A percentile compares a stretch with the other conserved stretches of the same genome.
Conservation (phyloP, 352 stramenopile genomes). For the Phytophthora foliorum region DNA sequence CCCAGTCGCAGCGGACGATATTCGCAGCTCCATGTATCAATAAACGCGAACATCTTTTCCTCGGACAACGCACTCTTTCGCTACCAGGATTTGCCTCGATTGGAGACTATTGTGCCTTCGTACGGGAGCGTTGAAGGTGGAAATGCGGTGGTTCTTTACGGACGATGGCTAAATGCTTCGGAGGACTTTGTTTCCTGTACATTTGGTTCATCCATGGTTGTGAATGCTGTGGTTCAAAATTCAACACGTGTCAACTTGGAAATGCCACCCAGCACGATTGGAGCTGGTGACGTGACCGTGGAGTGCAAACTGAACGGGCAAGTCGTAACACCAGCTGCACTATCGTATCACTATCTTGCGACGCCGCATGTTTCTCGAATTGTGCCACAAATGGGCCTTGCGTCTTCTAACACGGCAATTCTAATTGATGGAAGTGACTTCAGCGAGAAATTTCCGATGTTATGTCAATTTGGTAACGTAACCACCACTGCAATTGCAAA, state of each 20-base stretch:
- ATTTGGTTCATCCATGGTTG: slow-evolving; percentile 29
- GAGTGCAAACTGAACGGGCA: slow-evolving; percentile 40
- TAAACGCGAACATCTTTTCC: slow-evolving; percentile 36
- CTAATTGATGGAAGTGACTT: slow-evolving; percentile 49
- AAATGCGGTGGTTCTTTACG: slow-evolving; percentile 21
- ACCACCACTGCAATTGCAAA: slow-evolving; percentile 17
- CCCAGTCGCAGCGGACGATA: slow-evolving; percentile 22
- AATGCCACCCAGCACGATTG: slow-evolving; percentile 21
- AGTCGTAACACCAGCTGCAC: slow-evolving; percentile 16
- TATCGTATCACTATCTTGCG: slow-evolving; percentile 44
- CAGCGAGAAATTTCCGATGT: slow-evolving; percentile 27
- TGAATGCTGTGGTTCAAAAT: slow-evolving; percentile 23
- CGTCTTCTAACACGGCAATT: slow-evolving; percentile 26
- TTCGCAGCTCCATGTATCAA: slow-evolving; percentile 30
- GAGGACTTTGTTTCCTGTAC: slow-evolving; percentile 37
- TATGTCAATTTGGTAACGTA: slow-evolving; percentile 43
- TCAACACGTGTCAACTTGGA: slow-evolving; percentile 25
- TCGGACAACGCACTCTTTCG: slow-evolving; percentile 19
- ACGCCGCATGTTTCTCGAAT: slow-evolving; percentile 20
- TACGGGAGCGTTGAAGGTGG: slow-evolving; percentile 47
- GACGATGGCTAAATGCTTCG: slow-evolving; percentile 35
- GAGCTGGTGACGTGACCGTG: slow-evolving; percentile 19
- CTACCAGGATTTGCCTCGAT: slow-evolving; percentile 36
- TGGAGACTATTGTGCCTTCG: slow-evolving; percentile 26
- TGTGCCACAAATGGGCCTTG: slow-evolving; percentile 35